phyloP scores from a whole-genome alignment of 2,329 filamentous ascomycete species.

The Aureobasidium sp. region DNA sequence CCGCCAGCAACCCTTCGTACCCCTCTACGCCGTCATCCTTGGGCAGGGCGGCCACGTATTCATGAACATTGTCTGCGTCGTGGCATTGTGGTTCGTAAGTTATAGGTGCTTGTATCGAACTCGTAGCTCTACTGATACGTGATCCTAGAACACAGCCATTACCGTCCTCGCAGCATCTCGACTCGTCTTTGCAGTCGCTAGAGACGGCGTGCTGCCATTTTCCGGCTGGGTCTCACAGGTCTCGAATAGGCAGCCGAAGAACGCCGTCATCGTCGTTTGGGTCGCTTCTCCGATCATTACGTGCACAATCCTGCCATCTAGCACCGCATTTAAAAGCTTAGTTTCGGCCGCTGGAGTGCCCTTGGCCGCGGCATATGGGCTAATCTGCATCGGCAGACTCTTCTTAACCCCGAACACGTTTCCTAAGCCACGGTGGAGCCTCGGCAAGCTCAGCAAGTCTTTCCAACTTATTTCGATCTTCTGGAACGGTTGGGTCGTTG shows the following conservation, averaged over 20 bases:
- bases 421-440: slow-evolving; percentile 29
- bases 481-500: slow-evolving; percentile 34
- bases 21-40: slow-evolving; percentile 51
- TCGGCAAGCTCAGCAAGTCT: slow-evolving; percentile 32
- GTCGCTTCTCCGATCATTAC: slow-evolving; percentile 47
- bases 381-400: slow-evolving; percentile 36
- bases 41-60: slow-evolving; percentile 51
- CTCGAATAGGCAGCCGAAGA: slow-evolving; percentile 50
- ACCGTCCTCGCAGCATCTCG: slow-evolving; percentile 53
- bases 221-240: slow-evolving; percentile 53
- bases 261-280: slow-evolving; percentile 55
- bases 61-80: slow-evolving; percentile 52
- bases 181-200: slow-evolving; percentile 56
- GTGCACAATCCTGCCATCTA: slow-evolving; percentile 53
- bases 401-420: slow-evolving; percentile 33
- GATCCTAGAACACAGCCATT: slow-evolving; percentile 46
- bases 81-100: slow-evolving; percentile 35
- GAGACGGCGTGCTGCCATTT: slow-evolving; percentile 55
- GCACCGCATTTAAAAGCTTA: slow-evolving; percentile 34
- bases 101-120: no score
- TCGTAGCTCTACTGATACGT: no score
- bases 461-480: slow-evolving; percentile 31
- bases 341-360: slow-evolving; percentile 35
- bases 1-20: slow-evolving; percentile 54
- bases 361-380: slow-evolving; percentile 36